Evolutionary conservation across 345 rosid genomes (phyloP), one percentile per base, ranked within the genome.

Genomic region (Hirschfeldia incana): DNA sequence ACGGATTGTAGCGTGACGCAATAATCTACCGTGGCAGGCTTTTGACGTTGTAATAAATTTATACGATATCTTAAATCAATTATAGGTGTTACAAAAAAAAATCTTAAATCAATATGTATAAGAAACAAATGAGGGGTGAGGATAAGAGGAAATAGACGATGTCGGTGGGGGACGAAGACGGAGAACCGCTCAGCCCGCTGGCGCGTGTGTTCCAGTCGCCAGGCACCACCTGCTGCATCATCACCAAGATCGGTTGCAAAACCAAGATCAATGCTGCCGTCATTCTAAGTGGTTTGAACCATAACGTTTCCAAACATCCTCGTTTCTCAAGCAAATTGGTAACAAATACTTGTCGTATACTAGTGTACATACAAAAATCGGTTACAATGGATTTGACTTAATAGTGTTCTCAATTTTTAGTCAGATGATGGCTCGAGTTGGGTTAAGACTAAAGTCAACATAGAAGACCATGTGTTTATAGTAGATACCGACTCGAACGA

Each of bases 281-380:
- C 32, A 29, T 90, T 66, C 88, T 81, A 69, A 39, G 55, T 11
- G 89, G 84, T 26, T 72, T 90, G 57, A 27, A 70, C 58, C 76
- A 80, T 5, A 89, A 90, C 59, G 77, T 92, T 89, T 71, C 85
- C 61, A 86, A 75, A 32, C 95, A 90, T 74, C 95, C 93, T 81
- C 97, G 95, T 63, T 92, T 92, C 85, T 88, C 91, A 12, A 89
- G 90, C 84, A 87, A 75, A 62, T 82, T 87, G 86, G 97, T 59
- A 55, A 16, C 16, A 49, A n/a, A 51, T 6, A 51, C 58, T 15
- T 51, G 46, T 39, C 46, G 21, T 21, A 2, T 39, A 39, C 1
- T 8, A 39, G 21, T 21, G 21, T 39, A 39, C 9, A 9, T 9
- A 9, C 3, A 29, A 39, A 1, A 39, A 8, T 8, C 11, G 36